Base-by-base conservation (phyloP, 495 filamentous ascomycete species). In the Wilcoxina mikolae region DNA sequence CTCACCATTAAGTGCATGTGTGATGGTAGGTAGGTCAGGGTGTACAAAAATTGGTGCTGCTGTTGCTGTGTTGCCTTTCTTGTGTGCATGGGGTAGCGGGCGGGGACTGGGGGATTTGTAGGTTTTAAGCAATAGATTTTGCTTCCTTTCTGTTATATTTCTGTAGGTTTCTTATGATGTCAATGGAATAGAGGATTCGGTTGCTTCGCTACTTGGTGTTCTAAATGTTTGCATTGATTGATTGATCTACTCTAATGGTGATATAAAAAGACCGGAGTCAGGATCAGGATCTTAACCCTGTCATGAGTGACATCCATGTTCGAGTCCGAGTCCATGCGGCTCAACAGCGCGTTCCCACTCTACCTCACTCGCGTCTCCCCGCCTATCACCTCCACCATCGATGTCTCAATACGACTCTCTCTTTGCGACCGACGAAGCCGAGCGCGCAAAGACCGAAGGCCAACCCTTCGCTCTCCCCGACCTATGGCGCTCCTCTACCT, bases 401-500 rank as follows among this genome's bases (percentile, higher is more conserved):
- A 46, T 46, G 43, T 46, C 43, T 12, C 43, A 46, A 18, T 50
- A 50, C 26, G 15, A 11, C 1, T 10, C 20, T 15, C 47, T 50
- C 24, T 50, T 50, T 25, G 20, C 47, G 12, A 26, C 46, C 12
- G 23, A 25, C 26, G 20, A 25, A 12, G 15, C 42, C 18, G 22
- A 24, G 9, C 42, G 42, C 15, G 15, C 2, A 7, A 17, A 17
- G 2, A 27, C 47, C 47, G 54, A 57, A 1, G 72, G 73, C 11
- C 70, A 84, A 60, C 77, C 84, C 1, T 91, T 91, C 64, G 77
- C 77, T 11, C 79, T 87, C 51, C 82, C 82, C 22, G 77, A 82
- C 58, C 74, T 86, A 38, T 82, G 76, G 75, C 71, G 68, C 44
- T 65, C 71, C 10, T 79, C 76, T 3, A 65, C 61, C 28, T 71